Evolutionary conservation across 345 rosid species (phyloP), one percentile per base, ranked within the genome.

Genomic region (Arabidopsis suecica): DNA sequence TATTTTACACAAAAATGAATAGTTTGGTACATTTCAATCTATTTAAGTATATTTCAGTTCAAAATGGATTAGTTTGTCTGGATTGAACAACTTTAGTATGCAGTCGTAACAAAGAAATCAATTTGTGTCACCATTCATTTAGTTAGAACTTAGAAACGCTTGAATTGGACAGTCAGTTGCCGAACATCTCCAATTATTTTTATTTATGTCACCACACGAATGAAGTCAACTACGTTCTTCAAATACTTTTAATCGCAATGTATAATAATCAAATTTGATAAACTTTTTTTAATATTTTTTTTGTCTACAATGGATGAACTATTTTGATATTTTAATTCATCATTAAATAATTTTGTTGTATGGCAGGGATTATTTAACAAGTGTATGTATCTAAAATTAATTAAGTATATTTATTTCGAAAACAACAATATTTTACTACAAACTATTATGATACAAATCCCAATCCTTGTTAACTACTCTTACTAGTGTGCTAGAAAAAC

Each of bases 111-210:
- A 32, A 69, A 33, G 22, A 59, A 45, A 13, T 11, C 58, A 47
- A 71, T 47, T 33, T 71, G 23, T 47, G 66, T 59, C 48, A 58
- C 11, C 36, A 42, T 48, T 70, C 74, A 25, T 36, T 9, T 45
- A 33, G 65, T 70, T 45, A 33, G 65, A 58, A 25, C 1, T 28
- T 58, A 58, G 36, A 58, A 28, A 18, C 50, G 1, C 36, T 61
- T 61, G 66, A 40, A 22, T 41, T 23, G 50, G 66, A 23, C 50
- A 61, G 20, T 60, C 32, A 60, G 42, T 50, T 36, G 22, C 33
- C 33, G 14, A 69, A 40, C 53, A 68, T 68, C 49, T 25, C 51
- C 38, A 40, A 38, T 37, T 25, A 50, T 9, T 54, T 42, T 32
- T 45, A 69, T 58, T 33, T 7, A 57, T 16, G 18, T 44, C 22